Evolutionary conservation across 2,329 filamentous ascomycete species (phyloP), one percentile per base, ranked within the genome.

Genomic region (Fusarium sp.): DNA sequence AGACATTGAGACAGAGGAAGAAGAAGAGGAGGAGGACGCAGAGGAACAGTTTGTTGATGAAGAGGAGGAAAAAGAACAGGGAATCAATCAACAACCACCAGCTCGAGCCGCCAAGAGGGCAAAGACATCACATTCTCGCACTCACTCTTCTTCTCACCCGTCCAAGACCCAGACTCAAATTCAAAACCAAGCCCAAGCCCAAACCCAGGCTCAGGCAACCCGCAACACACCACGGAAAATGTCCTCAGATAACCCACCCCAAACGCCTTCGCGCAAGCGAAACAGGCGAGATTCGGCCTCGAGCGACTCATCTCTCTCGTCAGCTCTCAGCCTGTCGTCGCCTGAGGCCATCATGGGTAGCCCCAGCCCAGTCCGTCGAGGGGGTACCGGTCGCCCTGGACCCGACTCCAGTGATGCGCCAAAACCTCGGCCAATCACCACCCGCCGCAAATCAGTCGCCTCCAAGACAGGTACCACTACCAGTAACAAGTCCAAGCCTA

Each of bases 221-320:
- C 71, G 73, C 69, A 73, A 72, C 65, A 72, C 67, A 49, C 71
- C 73, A 51, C 67, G 69, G 49, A 75, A 75, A 75, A 75, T 75
- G 73, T 63, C 73, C 40, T 62, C 61, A 55, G 67, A 62, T 49
- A 68, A 72, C 37, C 73, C 66, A 58, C 69, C 77, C 22, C 74
- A 78, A 63, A 83, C 81, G 29, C 80, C 81, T 32, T 78, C 79
- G 57, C 76, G 78, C 25, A 80, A 74, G 76, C 76, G 78, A 58
- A 68, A 68, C 29, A 75, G 81, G 44, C 75, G 79, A 37, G 77
- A 78, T 59, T 83, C 81, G 34, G 79, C 73, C 30, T 80, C 79
- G 10, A 83, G 81, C 75, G 80, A 82, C 70, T 83, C 81, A 22
- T 83, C 81, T n/a, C 77, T 83, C 27, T 82, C 81, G 20, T 80